These are phyloP conservation scores for Cantharellus cinnabarinus DNA, from an alignment of 768 basidiomycete genomes.

Conservation along the genomic window DNA sequence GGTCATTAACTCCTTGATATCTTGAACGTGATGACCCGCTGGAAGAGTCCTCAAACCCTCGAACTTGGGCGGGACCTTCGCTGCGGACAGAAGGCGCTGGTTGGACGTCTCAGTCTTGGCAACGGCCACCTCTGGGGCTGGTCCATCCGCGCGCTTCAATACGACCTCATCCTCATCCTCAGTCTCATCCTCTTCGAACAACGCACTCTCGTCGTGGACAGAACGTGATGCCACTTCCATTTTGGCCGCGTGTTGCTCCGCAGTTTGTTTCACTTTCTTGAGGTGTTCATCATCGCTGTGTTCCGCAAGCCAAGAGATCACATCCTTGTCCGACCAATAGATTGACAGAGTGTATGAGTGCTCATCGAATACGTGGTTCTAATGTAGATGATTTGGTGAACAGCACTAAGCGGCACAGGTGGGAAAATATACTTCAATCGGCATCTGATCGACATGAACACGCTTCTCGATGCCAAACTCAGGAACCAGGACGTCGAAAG, in stretches of 20 bases:
- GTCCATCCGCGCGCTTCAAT: constrained; percentile 33
- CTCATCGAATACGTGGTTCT: constrained; percentile 95
- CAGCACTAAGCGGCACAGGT: not conserved
- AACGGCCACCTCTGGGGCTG: constrained; percentile 9
- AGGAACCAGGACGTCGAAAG: constrained; percentile 88
- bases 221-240: constrained; percentile 80
- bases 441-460: constrained; percentile 98
- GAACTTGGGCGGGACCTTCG: constrained; percentile 57
- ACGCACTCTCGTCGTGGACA: constrained; percentile 66
- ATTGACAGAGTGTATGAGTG: constrained; percentile 81
- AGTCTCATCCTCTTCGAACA: constrained; percentile 75
- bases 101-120: constrained; percentile 35
- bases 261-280: constrained; percentile 82
- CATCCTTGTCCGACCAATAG: constrained; percentile 90
- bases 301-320: constrained; percentile 86
- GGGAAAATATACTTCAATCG: constrained; percentile 58
- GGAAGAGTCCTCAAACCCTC: constrained; percentile 57
- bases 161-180: constrained; percentile 67
- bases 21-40: constrained; percentile 86
- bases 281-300: constrained; percentile 92
- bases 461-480: constrained; percentile 99
- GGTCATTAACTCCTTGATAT: constrained; percentile 81
- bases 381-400: constrained; percentile 10
- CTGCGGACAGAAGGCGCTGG: constrained; percentile 59
- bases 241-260: constrained; percentile 75